Evolutionary conservation across 192 early-diverging fungal genomes (phyloP).

Genomic region (Mycoemilia scoparia): DNA sequence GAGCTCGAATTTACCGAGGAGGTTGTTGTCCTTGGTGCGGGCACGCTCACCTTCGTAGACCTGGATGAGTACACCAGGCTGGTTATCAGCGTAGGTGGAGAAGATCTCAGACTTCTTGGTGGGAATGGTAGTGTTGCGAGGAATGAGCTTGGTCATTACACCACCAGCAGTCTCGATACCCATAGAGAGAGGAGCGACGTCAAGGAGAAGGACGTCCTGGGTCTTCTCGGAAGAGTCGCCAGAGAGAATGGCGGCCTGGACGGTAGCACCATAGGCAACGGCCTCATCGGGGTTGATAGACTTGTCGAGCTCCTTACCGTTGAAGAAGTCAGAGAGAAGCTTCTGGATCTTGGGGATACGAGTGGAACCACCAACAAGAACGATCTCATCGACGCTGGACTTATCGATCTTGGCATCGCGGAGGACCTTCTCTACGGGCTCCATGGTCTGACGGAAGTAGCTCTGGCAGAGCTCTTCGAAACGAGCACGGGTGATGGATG

Average conservation of each 20-base stretch:
- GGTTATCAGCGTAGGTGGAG: slow-evolving; percentile 97
- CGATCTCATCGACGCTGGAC: slow-evolving; percentile 77
- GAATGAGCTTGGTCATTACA: slow-evolving; percentile 95
- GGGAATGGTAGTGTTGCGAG: slow-evolving; percentile 93
- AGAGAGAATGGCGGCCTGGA: slow-evolving; percentile 92
- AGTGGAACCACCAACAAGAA: slow-evolving; percentile 94
- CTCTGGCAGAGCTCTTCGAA: slow-evolving; percentile 98
- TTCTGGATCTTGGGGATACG: slow-evolving; percentile 99
- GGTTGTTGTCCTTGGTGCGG: slow-evolving; percentile 95
- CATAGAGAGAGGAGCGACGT: slow-evolving; percentile 90
- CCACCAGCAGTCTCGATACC: slow-evolving; percentile 98
- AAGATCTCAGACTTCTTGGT: slow-evolving; percentile 97
- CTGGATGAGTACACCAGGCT: slow-evolving; percentile 94
- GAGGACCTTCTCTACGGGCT: slow-evolving; percentile 93
- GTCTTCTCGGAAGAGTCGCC: slow-evolving; percentile 95
- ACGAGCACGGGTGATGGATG: slow-evolving; percentile 92
- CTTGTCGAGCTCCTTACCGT: slow-evolving; percentile 98
- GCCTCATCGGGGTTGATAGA: slow-evolving; percentile 99
- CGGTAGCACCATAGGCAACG: slow-evolving; percentile 96
- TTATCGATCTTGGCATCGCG: slow-evolving; percentile 94
- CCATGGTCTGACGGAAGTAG: slow-evolving; percentile 87
- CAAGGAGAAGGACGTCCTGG: slow-evolving; percentile 82
- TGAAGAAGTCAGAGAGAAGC: slow-evolving; percentile 95
- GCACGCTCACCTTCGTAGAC: slow-evolving; percentile 97
- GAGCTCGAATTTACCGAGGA: slow-evolving; percentile 95